phyloP scores from a whole-genome alignment of 495 filamentous ascomycete genomes.

The Neurospora sp. region DNA sequence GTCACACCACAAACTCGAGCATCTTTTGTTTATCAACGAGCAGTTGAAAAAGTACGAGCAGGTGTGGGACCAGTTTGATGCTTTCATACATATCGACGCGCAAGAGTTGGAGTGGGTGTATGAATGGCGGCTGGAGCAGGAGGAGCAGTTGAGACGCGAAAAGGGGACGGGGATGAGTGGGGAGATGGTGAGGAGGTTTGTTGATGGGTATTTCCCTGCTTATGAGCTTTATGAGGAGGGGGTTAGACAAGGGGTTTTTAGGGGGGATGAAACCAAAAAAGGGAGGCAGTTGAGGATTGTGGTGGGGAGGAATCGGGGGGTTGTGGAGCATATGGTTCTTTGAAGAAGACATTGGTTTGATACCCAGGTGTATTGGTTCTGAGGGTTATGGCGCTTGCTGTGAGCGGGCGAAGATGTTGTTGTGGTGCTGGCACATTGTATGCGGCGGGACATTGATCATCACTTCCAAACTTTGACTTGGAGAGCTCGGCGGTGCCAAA shows the following conservation, averaged over 20 bases:
- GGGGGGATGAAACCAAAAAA: slow-evolving; percentile 17
- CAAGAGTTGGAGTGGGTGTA: slow-evolving; percentile 70
- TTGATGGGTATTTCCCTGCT: slow-evolving; percentile 49
- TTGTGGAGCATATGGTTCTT: slow-evolving; percentile 46
- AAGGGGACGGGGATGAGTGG: slow-evolving; percentile 59
- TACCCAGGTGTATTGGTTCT: background rate
- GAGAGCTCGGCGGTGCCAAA: background rate
- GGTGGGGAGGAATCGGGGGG: slow-evolving; percentile 56
- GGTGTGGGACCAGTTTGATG: slow-evolving; percentile 64
- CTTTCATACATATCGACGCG: slow-evolving; percentile 84
- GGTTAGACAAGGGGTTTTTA: slow-evolving; percentile 54
- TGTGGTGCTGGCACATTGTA: background rate
- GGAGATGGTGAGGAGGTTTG: slow-evolving; percentile 41
- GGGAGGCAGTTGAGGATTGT: slow-evolving; percentile 61
- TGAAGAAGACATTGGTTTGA: slow-evolving; percentile 18
- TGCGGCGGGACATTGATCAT: background rate
- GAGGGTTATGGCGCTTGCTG: background rate
- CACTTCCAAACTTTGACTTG: background rate
- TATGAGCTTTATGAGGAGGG: slow-evolving; percentile 66
- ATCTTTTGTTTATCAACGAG: slow-evolving; percentile 65
- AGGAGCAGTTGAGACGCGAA: slow-evolving; percentile 49
- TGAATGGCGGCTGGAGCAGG: slow-evolving; percentile 78
- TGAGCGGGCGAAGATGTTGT: background rate
- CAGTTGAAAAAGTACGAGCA: slow-evolving; percentile 58
- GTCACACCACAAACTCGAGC: slow-evolving; percentile 50